Evolutionary conservation across 2,329 filamentous ascomycete species (phyloP).

Genomic region (Trichophyton verrucosum): DNA sequence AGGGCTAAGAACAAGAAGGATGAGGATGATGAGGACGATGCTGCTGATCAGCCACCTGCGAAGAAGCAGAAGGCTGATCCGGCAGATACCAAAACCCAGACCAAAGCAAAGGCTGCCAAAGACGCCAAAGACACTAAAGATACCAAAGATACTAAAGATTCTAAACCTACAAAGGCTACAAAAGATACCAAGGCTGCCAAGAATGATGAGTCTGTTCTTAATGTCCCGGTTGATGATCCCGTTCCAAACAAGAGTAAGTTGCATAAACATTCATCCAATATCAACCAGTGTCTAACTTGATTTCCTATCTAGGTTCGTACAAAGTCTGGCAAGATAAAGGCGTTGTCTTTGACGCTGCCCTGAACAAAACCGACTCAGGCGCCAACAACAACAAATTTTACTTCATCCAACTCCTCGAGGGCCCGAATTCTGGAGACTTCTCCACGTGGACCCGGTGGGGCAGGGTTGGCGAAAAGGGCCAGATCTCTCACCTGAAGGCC

Average conservation of each 20-base stretch:
- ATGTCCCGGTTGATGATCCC: slow-evolving; percentile 38
- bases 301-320: slow-evolving; percentile 10
- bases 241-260: slow-evolving; percentile 16
- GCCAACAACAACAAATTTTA: slow-evolving; percentile 79
- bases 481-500: slow-evolving; percentile 30
- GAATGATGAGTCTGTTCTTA: slow-evolving; percentile 14
- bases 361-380: slow-evolving; percentile 63
- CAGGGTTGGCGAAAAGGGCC: slow-evolving; percentile 50
- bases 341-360: slow-evolving; percentile 62
- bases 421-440: slow-evolving; percentile 29
- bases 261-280: not conserved
- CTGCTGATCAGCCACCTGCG: slow-evolving; percentile 15
- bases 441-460: slow-evolving; percentile 70
- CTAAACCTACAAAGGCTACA: not conserved
- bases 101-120: not conserved
- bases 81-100: not conserved
- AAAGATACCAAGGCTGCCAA: not conserved
- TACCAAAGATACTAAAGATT: not conserved
- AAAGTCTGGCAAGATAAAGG: slow-evolving; percentile 55
- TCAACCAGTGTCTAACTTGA: not conserved
- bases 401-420: slow-evolving; percentile 51
- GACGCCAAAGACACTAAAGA: not conserved
- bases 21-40: slow-evolving; percentile 20
- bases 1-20: slow-evolving; percentile 13
- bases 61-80: slow-evolving; percentile 34